phyloP scores from a whole-genome alignment of 2,329 filamentous ascomycete genomes.

The Epichloe glyceriae region DNA sequence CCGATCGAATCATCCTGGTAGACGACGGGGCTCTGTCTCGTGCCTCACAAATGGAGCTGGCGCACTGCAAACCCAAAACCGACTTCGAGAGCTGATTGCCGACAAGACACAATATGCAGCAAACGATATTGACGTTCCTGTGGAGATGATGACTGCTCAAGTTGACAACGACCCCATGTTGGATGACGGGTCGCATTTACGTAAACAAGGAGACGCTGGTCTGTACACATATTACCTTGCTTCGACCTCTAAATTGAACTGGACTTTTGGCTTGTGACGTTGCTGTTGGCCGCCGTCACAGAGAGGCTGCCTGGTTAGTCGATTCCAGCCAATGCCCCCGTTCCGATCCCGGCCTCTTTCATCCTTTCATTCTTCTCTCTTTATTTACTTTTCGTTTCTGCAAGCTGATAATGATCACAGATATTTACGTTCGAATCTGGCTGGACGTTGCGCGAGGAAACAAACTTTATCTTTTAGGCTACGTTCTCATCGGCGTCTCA shows the following conservation, averaged over 20 bases:
- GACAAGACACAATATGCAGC: background rate
- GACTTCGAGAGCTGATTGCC: background rate
- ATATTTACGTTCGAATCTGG: constrained; percentile 2
- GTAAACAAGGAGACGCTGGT: background rate
- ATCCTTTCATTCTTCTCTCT: background rate
- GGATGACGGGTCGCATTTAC: background rate
- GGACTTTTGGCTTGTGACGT: background rate
- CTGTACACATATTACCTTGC: background rate
- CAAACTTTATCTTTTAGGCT: background rate
- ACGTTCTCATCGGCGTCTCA: background rate
- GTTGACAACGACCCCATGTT: background rate
- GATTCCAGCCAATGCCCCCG: no score
- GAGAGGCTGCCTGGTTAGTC: background rate
- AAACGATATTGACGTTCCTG: background rate
- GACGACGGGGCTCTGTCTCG: background rate
- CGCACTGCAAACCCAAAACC: background rate
- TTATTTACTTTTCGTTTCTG: background rate
- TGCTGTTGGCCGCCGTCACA: background rate
- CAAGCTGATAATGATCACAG: background rate
- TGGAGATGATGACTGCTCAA: background rate
- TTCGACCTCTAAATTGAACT: background rate
- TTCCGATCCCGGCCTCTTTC: background rate
- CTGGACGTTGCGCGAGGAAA: background rate
- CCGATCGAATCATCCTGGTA: background rate
- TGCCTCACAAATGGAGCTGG: background rate